Evolutionary conservation across 805 yeast genomes (phyloP).

Genomic region (Teunomyces gatunensis): DNA sequence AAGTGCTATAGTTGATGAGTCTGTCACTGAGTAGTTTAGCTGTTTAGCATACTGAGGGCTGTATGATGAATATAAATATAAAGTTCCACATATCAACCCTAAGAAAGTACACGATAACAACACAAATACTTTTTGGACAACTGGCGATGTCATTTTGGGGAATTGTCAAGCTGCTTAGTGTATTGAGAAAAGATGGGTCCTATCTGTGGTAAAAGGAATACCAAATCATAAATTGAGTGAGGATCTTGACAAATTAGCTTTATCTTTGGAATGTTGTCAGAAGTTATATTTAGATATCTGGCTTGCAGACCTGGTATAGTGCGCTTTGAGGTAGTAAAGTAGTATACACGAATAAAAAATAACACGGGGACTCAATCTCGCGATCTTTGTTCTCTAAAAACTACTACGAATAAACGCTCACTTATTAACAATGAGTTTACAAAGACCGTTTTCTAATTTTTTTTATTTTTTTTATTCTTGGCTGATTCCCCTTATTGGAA

Average conservation of each 20-base stretch:
- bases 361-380: not conserved
- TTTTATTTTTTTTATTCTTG: too few species aligned
- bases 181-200: not conserved
- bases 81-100: conserved; percentile 68
- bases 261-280: not conserved
- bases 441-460: too few species aligned
- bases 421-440: too few species aligned
- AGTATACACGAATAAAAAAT: not conserved
- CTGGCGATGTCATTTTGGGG: conserved; percentile 10
- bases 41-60: conserved; percentile 70
- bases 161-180: not conserved
- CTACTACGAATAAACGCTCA: too few species aligned
- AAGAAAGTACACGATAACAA: conserved; percentile 27
- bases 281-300: too few species aligned
- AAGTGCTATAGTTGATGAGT: conserved; percentile 63
- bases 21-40: conserved; percentile 57
- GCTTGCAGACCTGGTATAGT: not conserved
- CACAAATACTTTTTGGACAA: conserved; percentile 18
- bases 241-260: not conserved
- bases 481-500: too few species aligned
- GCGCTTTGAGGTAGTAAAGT: not conserved
- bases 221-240: not conserved
- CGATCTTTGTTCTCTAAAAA: too few species aligned
- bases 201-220: not conserved
- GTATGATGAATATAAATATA: conserved; percentile 72